Conservation (phyloP, 2,329 filamentous ascomycete genomes). For the Hymenoscyphus fraxineus region DNA sequence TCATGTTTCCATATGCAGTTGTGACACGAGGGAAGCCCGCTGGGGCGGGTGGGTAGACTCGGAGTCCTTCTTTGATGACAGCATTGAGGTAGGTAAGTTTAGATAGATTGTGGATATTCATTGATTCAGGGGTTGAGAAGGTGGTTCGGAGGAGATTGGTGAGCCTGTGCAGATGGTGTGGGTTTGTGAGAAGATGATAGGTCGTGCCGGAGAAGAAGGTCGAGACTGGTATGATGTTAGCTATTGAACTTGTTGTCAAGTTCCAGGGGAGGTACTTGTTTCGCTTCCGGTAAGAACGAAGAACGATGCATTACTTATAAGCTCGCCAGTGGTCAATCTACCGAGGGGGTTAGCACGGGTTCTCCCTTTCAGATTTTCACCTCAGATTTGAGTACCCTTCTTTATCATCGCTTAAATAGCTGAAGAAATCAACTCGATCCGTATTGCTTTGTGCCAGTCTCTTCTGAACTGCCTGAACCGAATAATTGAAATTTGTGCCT, state of each 20-base stretch:
- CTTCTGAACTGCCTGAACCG: not conserved
- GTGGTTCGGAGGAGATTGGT: conserved; percentile 9
- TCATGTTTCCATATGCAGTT: not conserved
- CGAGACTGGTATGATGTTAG: not conserved
- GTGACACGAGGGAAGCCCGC: conserved; percentile 9
- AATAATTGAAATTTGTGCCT: not conserved
- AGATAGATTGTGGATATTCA: not conserved
- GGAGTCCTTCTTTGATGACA: conserved; percentile 32
- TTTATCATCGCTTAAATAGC: conserved; percentile 24
- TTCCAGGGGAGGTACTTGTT: conserved; percentile 26
- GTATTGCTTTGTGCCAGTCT: not conserved
- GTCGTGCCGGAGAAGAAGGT: not conserved
- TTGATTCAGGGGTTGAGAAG: conserved; percentile 5
- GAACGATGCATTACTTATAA: conserved; percentile 9
- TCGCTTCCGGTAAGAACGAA: conserved; percentile 31
- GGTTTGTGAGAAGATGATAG: conserved; percentile 5
- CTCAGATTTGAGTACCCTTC: not conserved
- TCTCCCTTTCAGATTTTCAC: not conserved
- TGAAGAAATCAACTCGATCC: conserved; percentile 32
- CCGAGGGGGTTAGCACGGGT: not conserved
- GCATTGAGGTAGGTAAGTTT: conserved; percentile 33
- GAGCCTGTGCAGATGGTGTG: conserved; percentile 2
- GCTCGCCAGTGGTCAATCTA: conserved; percentile 10
- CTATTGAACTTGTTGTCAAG: not conserved
- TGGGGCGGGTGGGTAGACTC: conserved; percentile 9